Base-by-base conservation (phyloP, 257 asterid genomes). In the Asclepias syriaca region DNA sequence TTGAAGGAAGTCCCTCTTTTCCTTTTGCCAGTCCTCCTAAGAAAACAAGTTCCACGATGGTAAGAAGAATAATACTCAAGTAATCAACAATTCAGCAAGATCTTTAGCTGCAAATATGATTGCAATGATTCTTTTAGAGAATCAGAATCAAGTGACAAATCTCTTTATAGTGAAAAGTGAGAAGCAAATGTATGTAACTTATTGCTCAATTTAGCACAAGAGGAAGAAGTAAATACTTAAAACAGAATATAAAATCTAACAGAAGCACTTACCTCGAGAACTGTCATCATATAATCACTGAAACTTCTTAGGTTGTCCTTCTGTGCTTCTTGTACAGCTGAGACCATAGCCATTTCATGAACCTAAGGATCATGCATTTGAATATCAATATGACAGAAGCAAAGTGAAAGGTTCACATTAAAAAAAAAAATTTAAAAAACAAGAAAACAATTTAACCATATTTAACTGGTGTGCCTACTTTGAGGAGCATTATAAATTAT, bases 1-100 rank as follows among this genome's bases (percentile, higher is more conserved):
- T 82, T 95, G 97, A 69, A 95, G 96, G 78, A 88, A 95, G 79
- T 88, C 96, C 76, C 95, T 81, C 65, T 88, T 91, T 59, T 90
- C 99, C 82, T 90, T 92, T 78, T 86, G 85, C 99, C 99, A 95
- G 79, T 95, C 99, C 81, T 92, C 96, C 99, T 95, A 80, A n/a
- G 50, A 74, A 67, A 64, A 69, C 54, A 79, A 73, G 77, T 77
- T 69, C 58, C 71, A 49, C 60, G 74, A 56, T 18, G 7, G 57
- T 69, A 43, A 39, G 57, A 75, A 63, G 71, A 4, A 7, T 14
- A 57, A 15, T 53, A 61, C 29, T 57, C 16, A 51, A 57, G 22
- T 24, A 22, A 2, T 40, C 32, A 66, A 53, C 39, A 74, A 72
- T 12, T 34, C 34, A 53, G 21, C 18, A 32, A 53, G 72, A 54